These are phyloP conservation scores for Phyllosticta capitalensis DNA, from an alignment of 2,329 filamentous ascomycete species.

Conservation along the genomic window DNA sequence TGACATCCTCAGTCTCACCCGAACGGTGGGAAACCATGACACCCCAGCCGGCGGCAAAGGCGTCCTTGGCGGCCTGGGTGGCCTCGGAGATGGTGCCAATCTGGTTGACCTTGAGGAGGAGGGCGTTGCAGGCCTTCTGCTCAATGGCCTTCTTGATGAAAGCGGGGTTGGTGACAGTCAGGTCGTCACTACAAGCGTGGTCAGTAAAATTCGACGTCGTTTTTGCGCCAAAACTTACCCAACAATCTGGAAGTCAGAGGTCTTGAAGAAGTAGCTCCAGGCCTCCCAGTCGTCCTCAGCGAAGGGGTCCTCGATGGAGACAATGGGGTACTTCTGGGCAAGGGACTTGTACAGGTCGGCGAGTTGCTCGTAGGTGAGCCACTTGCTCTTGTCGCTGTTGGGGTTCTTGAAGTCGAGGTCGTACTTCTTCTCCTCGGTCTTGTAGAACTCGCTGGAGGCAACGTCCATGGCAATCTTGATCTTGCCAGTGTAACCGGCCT, in stretches of 20 bases:
- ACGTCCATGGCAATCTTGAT: constrained; percentile 99
- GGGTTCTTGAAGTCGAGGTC: constrained; percentile 99
- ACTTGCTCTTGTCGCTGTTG: constrained; percentile 89
- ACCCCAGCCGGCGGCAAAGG: constrained; percentile 89
- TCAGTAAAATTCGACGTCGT: neutral
- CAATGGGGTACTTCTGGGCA: constrained; percentile 92
- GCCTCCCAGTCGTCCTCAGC: constrained; percentile 99
- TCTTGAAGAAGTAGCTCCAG: constrained; percentile 99
- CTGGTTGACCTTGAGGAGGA: constrained; percentile 99
- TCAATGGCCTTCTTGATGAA: constrained; percentile 99
- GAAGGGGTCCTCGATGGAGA: constrained; percentile 98
- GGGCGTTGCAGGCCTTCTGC: constrained; percentile 95
- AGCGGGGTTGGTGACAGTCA: constrained; percentile 97
- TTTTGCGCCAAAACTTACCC: constrained; percentile 38
- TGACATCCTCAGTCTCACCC: constrained; percentile 99
- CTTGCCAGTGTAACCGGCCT: constrained; percentile 90
- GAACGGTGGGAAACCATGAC: constrained; percentile 99
- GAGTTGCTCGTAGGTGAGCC: constrained; percentile 97
- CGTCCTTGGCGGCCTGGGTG: constrained; percentile 98
- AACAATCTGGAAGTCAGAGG: constrained; percentile 95
- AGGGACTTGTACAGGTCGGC: constrained; percentile 84
- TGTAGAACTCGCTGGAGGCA: constrained; percentile 99
- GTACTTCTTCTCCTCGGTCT: constrained; percentile 92
- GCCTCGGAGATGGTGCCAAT: constrained; percentile 98
- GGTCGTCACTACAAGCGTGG: constrained; percentile 58